Evolutionary conservation across 83 land plant species (phyloP).

Genomic region (Picea mariana): DNA sequence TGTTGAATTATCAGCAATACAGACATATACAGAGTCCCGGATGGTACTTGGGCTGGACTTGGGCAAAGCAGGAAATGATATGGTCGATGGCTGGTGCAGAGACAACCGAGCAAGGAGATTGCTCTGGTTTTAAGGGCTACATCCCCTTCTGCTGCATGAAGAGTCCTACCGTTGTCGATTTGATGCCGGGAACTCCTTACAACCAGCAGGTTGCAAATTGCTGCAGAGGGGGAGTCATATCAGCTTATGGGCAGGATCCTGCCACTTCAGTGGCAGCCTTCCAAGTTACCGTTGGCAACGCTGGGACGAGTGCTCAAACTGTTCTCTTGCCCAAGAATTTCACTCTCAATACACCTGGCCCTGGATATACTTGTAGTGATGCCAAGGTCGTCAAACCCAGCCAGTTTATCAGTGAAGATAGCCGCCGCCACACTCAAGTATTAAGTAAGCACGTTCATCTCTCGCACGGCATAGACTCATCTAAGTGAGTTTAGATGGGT

Average conservation of each 20-base stretch:
- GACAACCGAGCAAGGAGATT: conserved; percentile 59
- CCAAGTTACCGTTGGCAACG: conserved; percentile 52
- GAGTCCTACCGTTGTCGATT: conserved; percentile 41
- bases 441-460: conserved; percentile 27
- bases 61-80: conserved; percentile 55
- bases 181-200: conserved; percentile 55
- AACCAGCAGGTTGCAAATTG: conserved; percentile 52
- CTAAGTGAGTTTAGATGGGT: too few species aligned
- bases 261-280: conserved; percentile 43
- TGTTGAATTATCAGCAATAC: conserved; percentile 56
- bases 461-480: too few species aligned
- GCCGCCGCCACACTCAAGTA: conserved; percentile 61
- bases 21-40: conserved; percentile 60
- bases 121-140: conserved; percentile 39
- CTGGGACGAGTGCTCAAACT: conserved; percentile 70
- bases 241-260: conserved; percentile 47
- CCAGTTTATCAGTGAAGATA: conserved; percentile 43
- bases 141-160: conserved; percentile 54
- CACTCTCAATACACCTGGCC: conserved; percentile 60
- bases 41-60: conserved; percentile 56
- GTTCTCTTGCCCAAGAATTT: conserved; percentile 62
- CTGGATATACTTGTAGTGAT: conserved; percentile 67
- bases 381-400: conserved; percentile 50
- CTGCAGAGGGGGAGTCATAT: conserved; percentile 57
- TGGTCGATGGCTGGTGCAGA: conserved; percentile 65